These are phyloP conservation scores for Physcomitrellopsis africana DNA, from an alignment of 225 moss, liverwort and hornwort genomes.

Conservation along the genomic window DNA sequence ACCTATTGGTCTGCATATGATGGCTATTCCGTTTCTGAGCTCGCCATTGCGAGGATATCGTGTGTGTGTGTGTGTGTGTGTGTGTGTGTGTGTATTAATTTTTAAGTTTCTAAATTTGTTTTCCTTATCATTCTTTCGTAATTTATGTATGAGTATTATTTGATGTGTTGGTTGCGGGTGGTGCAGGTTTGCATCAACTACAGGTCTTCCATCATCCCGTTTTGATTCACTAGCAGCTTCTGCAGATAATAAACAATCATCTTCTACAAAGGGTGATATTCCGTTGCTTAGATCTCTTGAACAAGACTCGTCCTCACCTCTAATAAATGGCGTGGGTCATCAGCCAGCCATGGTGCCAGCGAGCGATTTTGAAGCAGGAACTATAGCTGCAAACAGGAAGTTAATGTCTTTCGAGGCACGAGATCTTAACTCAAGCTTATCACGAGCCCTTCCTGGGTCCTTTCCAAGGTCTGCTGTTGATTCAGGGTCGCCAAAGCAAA, in stretches of 20 bases:
- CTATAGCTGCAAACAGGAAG: slow-evolving; percentile 59
- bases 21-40: not conserved
- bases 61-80: too few relatives aligned
- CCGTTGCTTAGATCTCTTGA: slow-evolving; percentile 42
- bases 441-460: slow-evolving; percentile 60
- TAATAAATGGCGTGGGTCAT: slow-evolving; percentile 42
- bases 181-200: slow-evolving; percentile 78
- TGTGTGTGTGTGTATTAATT: too few relatives aligned
- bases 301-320: slow-evolving; percentile 42
- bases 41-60: too few relatives aligned
- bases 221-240: slow-evolving; percentile 69
- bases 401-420: slow-evolving; percentile 53
- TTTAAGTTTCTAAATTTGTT: not conserved
- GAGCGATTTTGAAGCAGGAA: slow-evolving; percentile 57
- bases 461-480: slow-evolving; percentile 63
- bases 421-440: slow-evolving; percentile 59
- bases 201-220: slow-evolving; percentile 67
- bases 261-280: slow-evolving; percentile 45
- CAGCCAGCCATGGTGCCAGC: slow-evolving; percentile 30
- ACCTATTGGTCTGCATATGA: not conserved
- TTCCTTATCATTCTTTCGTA: not conserved
- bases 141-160: slow-evolving; percentile 4
- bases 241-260: slow-evolving; percentile 48
- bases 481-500: slow-evolving; percentile 71
- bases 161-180: slow-evolving; percentile 24